Evolutionary conservation across 139 green algal species (phyloP).

Genomic region (Bryopsis sp.): DNA sequence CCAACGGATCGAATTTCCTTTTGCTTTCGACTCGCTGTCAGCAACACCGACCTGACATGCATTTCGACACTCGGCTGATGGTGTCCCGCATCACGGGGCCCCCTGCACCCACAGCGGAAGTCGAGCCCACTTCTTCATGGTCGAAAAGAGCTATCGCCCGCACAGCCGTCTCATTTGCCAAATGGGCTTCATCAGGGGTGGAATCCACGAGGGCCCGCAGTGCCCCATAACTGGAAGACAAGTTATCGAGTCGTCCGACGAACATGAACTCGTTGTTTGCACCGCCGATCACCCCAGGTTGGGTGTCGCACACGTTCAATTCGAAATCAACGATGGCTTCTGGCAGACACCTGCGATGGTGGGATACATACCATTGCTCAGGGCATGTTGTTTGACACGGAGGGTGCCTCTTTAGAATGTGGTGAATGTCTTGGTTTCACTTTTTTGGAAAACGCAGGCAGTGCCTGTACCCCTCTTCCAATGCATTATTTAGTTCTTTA

Average conservation of each 20-base stretch:
- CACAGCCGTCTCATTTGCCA: conserved; percentile 59
- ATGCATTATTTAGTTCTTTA: too few species aligned
- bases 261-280: conserved; percentile 80
- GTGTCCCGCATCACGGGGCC: conserved; percentile 82
- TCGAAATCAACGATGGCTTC: conserved; percentile 92
- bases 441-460: too few species aligned
- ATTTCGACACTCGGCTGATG: conserved; percentile 59
- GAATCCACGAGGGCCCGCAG: conserved; percentile 13
- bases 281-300: conserved; percentile 56
- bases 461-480: too few species aligned
- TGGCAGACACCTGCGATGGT: conserved; percentile 5
- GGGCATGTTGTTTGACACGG: too few species aligned
- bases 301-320: conserved; percentile 88
- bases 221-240: conserved; percentile 62
- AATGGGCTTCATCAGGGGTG: conserved; percentile 18
- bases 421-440: too few species aligned
- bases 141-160: conserved; percentile 87
- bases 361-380: too few species aligned
- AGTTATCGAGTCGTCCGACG: conserved; percentile 89
- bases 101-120: conserved; percentile 71
- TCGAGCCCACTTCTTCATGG: conserved; percentile 87
- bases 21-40: too few species aligned
- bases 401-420: too few species aligned
- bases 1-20: too few species aligned
- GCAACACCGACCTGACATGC: conserved; percentile 32